These are phyloP conservation scores for Debaryomyces coudertii DNA, from an alignment of 1,139 yeast species.

Conservation along the genomic window DNA sequence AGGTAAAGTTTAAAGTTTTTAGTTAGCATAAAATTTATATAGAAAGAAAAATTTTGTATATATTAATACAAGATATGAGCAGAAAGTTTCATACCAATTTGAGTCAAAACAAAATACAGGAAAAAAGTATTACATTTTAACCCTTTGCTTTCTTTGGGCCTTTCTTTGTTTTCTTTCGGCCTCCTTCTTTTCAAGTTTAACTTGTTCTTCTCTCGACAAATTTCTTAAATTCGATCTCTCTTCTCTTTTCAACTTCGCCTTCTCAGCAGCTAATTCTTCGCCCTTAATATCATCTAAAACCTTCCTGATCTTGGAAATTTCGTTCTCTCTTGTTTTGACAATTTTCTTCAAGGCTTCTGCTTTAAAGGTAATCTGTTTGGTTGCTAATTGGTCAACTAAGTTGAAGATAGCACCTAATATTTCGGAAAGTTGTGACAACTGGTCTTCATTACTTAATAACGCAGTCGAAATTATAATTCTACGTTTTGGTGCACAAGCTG, in stretches of 20 bases:
- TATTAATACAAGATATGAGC: neutral
- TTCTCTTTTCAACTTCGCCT: slow-evolving; percentile 69
- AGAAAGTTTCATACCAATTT: neutral
- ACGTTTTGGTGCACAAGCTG: slow-evolving; percentile 58
- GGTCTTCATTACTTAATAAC: slow-evolving; percentile 48
- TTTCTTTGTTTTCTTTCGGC: slow-evolving; percentile 43
- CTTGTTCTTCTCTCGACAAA: slow-evolving; percentile 71
- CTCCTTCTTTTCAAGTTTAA: slow-evolving; percentile 72
- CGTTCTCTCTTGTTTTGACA: slow-evolving; percentile 73
- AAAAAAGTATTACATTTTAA: slow-evolving; percentile 1
- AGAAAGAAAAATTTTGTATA: slow-evolving; percentile 3
- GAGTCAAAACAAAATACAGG: neutral
- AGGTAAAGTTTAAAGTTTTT: slow-evolving; percentile 36
- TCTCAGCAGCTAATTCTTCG: slow-evolving; percentile 69
- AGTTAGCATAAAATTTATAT: neutral
- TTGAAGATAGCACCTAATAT: slow-evolving; percentile 56
- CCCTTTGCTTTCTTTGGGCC: slow-evolving; percentile 32
- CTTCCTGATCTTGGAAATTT: slow-evolving; percentile 61
- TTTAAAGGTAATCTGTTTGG: slow-evolving; percentile 49
- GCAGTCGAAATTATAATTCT: slow-evolving; percentile 56
- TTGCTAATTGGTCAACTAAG: slow-evolving; percentile 55
- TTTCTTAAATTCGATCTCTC: slow-evolving; percentile 58
- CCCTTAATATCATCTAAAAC: slow-evolving; percentile 61
- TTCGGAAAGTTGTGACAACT: slow-evolving; percentile 49
- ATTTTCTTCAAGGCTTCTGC: slow-evolving; percentile 78